Conservation (phyloP, 2,329 filamentous ascomycete species). For the Aspergillus cejpii region DNA sequence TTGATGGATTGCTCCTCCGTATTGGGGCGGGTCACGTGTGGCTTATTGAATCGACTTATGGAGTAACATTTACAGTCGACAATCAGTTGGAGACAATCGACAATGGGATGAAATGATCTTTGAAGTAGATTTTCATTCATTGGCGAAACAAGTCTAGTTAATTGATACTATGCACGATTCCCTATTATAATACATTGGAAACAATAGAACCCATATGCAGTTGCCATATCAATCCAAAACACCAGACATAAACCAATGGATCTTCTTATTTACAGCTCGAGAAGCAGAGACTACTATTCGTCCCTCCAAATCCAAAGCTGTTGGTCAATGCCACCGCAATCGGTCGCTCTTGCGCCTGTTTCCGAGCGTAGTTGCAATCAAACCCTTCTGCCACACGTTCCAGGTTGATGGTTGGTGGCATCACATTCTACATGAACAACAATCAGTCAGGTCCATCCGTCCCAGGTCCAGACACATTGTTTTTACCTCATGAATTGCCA, state of each 20-base stretch:
- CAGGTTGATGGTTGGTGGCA: conserved; percentile 86
- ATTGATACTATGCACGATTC: too few species aligned
- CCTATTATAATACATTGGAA: too few species aligned
- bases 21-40: conserved; percentile 22
- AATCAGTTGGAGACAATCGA: neutral
- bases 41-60: neutral
- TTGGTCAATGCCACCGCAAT: conserved; percentile 79
- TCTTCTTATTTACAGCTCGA: conserved; percentile 13
- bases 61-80: neutral
- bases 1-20: conserved; percentile 23
- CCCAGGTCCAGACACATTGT: neutral
- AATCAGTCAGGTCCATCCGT: neutral
- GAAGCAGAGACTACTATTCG: conserved; percentile 86
- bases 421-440: conserved; percentile 51
- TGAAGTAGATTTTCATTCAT: too few species aligned
- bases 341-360: conserved; percentile 59
- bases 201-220: too few species aligned
- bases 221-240: too few species aligned
- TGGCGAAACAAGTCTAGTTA: too few species aligned
- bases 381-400: conserved; percentile 58
- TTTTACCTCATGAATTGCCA: conserved; percentile 71
- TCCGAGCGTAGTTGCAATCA: conserved; percentile 78
- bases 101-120: too few species aligned
- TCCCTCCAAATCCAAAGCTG: conserved; percentile 96
- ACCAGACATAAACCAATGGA: too few species aligned